A percentile compares a stretch with the other conserved stretches of the same genome.
Evolutionary conservation across 441 rosid genomes (phyloP).

Genomic region (Croton setiger): DNA sequence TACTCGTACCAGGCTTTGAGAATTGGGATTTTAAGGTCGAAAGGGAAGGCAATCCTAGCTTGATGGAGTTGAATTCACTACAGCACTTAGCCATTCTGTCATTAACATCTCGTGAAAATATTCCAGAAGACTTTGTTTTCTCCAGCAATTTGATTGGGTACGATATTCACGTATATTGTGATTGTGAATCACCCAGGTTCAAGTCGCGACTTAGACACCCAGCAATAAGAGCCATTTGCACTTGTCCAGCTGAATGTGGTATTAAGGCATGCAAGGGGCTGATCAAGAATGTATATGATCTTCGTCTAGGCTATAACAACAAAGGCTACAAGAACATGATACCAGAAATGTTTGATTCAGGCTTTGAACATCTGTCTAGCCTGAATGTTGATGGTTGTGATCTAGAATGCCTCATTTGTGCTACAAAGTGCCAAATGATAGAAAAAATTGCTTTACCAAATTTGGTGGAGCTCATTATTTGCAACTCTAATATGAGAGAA

Average conservation of each 20-base stretch:
- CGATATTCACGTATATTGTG: slow-evolving; percentile 1
- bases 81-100: background rate
- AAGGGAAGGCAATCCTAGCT: background rate
- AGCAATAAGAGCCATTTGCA: slow-evolving; percentile 1
- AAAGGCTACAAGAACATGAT: slow-evolving; percentile 12
- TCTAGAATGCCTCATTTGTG: slow-evolving; percentile 16
- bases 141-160: slow-evolving; percentile 7
- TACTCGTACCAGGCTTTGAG: background rate
- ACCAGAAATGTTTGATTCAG: slow-evolving; percentile 1
- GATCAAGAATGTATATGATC: slow-evolving; percentile 12
- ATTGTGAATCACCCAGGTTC: background rate
- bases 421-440: background rate
- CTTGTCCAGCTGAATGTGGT: background rate
- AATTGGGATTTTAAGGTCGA: background rate
- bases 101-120: background rate
- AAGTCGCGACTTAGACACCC: background rate
- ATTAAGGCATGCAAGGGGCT: slow-evolving; percentile 4
- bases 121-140: slow-evolving; percentile 15
- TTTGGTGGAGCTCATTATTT: slow-evolving; percentile 11
- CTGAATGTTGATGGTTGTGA: background rate
- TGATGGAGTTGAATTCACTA: slow-evolving; percentile 12
- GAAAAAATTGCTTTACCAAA: slow-evolving; percentile 4
- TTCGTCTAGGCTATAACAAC: slow-evolving; percentile 6
- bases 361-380: slow-evolving; percentile 9
- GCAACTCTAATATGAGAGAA: background rate